Conservation (phyloP, 2,329 filamentous ascomycete genomes). For the Cladophialophora bantiana region DNA sequence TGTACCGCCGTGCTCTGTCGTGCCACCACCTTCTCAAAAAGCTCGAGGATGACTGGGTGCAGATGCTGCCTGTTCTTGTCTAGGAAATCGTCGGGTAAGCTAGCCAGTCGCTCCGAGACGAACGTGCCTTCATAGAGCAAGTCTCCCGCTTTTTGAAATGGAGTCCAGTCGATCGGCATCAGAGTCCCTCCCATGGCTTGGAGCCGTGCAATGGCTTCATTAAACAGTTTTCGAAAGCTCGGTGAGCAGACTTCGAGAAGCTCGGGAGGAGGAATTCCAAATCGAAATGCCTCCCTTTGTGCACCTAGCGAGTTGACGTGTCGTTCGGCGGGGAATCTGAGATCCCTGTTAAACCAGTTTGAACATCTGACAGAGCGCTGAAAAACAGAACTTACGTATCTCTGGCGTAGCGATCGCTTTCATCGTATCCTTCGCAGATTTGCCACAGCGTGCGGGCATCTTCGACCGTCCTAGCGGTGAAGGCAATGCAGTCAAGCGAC, state of each 20-base stretch:
- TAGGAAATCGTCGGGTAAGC: slow-evolving; percentile 50
- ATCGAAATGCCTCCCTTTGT: slow-evolving; percentile 52
- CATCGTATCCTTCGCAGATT: slow-evolving; percentile 57
- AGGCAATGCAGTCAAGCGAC: slow-evolving; percentile 64
- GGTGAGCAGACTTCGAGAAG: slow-evolving; percentile 54
- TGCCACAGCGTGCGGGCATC: slow-evolving; percentile 61
- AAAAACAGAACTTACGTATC: slow-evolving; percentile 21
- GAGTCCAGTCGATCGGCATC: slow-evolving; percentile 55
- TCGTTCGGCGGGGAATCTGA: slow-evolving; percentile 39
- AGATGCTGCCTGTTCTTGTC: slow-evolving; percentile 49
- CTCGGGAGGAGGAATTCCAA: slow-evolving; percentile 57
- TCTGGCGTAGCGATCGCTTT: slow-evolving; percentile 61
- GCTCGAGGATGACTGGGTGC: slow-evolving; percentile 58
- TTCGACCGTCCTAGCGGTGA: slow-evolving; percentile 54
- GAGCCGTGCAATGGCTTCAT: slow-evolving; percentile 50
- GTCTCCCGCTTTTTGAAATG: slow-evolving; percentile 60
- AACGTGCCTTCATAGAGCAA: slow-evolving; percentile 65
- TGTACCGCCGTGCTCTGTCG: slow-evolving; percentile 54
- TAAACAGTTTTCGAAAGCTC: slow-evolving; percentile 53
- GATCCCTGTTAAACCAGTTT: neutral
- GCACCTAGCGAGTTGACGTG: slow-evolving; percentile 44
- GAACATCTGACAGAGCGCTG: neutral
- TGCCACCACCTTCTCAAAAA: slow-evolving; percentile 53
- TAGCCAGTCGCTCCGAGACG: slow-evolving; percentile 63
- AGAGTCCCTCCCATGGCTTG: slow-evolving; percentile 53